phyloP scores from a whole-genome alignment of 148 eudicot species.

The Rhododendron simsii region DNA sequence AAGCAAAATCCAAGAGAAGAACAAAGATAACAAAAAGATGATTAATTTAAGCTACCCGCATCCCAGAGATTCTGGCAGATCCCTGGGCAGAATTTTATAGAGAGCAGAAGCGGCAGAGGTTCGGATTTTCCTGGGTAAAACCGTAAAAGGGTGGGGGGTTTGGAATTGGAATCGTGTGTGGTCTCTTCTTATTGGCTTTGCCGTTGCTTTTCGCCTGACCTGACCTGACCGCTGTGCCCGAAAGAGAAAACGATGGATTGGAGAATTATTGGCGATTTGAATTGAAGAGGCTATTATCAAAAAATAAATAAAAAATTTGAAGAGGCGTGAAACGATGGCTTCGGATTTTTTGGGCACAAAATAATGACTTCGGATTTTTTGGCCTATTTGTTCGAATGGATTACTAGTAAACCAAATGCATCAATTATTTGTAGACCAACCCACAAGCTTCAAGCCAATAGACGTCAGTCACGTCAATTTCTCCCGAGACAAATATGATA shows the following conservation, averaged over 20 bases:
- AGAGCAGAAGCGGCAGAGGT: neutral
- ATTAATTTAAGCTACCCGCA: neutral
- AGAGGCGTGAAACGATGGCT: no score
- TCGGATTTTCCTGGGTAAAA: neutral
- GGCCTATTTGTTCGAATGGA: no score
- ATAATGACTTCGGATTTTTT: no score
- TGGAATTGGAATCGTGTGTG: neutral
- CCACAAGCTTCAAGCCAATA: no score
- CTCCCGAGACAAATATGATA: no score
- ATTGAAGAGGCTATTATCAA: no score
- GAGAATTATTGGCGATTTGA: neutral
- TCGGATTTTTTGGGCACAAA: no score
- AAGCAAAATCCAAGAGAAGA: neutral
- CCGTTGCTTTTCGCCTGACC: neutral
- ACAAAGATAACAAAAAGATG: neutral
- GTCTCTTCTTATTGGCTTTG: neutral
- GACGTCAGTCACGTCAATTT: no score
- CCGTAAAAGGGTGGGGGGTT: neutral
- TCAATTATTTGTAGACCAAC: no score
- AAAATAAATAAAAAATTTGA: no score
- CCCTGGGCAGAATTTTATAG: neutral
- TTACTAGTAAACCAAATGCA: no score
- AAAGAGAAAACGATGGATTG: neutral
- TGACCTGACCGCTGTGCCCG: neutral
- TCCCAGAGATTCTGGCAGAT: constrained; percentile 1